Percentiles rank a stretch among this genome's conserved stretches.
Conservation (phyloP, 1,284 basidiomycete species). For the Rhodotorula sp. region DNA sequence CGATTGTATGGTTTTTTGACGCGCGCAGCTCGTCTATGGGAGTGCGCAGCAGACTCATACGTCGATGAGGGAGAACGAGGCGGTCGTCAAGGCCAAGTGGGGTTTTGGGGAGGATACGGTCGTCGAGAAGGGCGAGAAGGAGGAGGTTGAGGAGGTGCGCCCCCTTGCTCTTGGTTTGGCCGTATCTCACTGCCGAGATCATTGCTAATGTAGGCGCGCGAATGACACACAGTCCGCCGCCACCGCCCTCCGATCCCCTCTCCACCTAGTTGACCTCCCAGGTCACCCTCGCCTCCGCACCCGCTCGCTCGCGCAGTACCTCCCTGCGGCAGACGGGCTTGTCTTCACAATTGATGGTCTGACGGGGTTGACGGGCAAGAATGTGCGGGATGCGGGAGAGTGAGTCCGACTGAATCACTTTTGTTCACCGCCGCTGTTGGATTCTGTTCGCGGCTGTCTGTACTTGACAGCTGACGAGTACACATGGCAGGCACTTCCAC, state of each 20-base stretch:
- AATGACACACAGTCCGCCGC: conserved; percentile 4
- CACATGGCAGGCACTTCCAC: conserved; percentile 36
- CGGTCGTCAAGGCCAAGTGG: conserved; percentile 27
- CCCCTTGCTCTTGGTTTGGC: too few relatives aligned
- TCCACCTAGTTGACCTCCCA: conserved; percentile 42
- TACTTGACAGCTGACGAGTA: not conserved
- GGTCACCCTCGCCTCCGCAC: conserved; percentile 44
- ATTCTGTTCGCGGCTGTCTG: too few relatives aligned
- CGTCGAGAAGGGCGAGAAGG: conserved; percentile 4
- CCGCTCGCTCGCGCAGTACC: conserved; percentile 41
- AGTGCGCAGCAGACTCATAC: conserved; percentile 37
- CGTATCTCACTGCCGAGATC: not conserved
- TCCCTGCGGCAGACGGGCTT: conserved; percentile 39
- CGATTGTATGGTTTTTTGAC: not conserved
- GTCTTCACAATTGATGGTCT: conserved; percentile 40
- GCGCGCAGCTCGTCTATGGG: conserved; percentile 38
- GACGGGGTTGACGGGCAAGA: conserved; percentile 35
- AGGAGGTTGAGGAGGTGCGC: conserved; percentile 9
- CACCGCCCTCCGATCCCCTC: conserved; percentile 4
- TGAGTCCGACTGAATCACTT: conserved; percentile 1
- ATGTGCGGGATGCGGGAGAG: conserved; percentile 41
- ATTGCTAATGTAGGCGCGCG: not conserved
- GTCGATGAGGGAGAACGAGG: conserved; percentile 42
- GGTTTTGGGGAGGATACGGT: not conserved
- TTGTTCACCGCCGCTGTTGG: too few relatives aligned